Conservation (phyloP, 768 basidiomycete genomes). For the Tulasnella calospora region DNA sequence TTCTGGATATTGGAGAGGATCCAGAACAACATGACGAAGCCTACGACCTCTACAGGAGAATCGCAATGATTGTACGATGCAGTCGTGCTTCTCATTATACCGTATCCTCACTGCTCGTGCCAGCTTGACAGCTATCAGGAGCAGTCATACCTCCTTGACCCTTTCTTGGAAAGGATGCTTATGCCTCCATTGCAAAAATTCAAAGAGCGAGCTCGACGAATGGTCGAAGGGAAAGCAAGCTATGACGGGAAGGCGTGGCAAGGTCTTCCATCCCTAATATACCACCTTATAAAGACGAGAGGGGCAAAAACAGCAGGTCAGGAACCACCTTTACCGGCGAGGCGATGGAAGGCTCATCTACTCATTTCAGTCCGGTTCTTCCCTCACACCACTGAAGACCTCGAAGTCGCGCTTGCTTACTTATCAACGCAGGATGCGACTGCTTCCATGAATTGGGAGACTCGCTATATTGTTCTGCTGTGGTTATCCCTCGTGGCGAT, state of each 20-base stretch:
- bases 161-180: constrained; percentile 74
- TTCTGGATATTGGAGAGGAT: constrained; percentile 9
- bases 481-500: constrained; percentile 95
- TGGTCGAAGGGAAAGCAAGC: constrained; percentile 35
- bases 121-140: constrained; percentile 90
- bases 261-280: constrained; percentile 51
- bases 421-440: constrained; percentile 46
- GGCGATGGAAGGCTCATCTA: background rate
- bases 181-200: constrained; percentile 64
- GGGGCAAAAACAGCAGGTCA: constrained; percentile 89
- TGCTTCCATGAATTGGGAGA: constrained; percentile 58
- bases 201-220: constrained; percentile 49
- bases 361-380: constrained; percentile 73
- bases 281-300: constrained; percentile 78
- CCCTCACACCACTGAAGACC: constrained; percentile 82
- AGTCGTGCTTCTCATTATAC: background rate
- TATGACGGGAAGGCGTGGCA: constrained; percentile 46
- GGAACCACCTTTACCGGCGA: constrained; percentile 34
- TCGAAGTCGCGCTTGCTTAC: constrained; percentile 67
- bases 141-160: constrained; percentile 87
- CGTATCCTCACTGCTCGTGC: background rate
- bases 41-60: background rate
- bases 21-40: background rate
- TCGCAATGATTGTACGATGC: background rate
- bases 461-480: constrained; percentile 76